Base-by-base conservation (phyloP, 805 yeast species). In the Metschnikowia peoriensis region DNA sequence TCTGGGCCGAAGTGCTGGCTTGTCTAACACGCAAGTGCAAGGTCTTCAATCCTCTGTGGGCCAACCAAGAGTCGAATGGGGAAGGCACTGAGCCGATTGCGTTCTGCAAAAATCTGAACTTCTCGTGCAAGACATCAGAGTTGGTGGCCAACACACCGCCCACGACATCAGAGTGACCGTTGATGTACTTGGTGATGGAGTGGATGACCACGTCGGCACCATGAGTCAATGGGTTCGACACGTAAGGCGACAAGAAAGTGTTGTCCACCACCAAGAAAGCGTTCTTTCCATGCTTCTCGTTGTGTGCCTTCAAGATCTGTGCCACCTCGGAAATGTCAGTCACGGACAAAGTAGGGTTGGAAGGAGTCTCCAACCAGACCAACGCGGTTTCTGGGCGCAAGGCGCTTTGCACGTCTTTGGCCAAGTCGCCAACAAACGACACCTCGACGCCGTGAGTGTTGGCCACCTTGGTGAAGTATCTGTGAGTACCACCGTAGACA, bases 151-250 rank as follows among this genome's bases (percentile, higher is more conserved):
- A 81, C 50, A 88, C 84, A 63, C 97, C 97, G 76, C 89, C 81
- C 47, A 89, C 94, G 22, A 89, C 96, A 66, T 89, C 96, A 28
- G 96, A 88, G 75, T 89, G 97, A 59, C 97, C 97, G 66, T 89
- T 89, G 72, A 89, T 84, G 77, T 88, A 90, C 72, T 89, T 89
- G 65, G 97, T 88, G 56, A 89, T 96, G 15, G 94, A 87, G 75
- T 89, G 96, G 43, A 88, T 86, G 46, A 89, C 96, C 55, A 89
- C 81, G 65, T 89, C 96, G 50, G 94, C 96, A 60, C 97, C 96
- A 61, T 78, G 84, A 57, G 71, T 75, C 67, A 89, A 79, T 59
- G 96, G 97, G 77, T 88, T 89, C 58, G 91, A 89, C 64, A 89
- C 73, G 75, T 89, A 89, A 64, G 96, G 96, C 15, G 94, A 86